Evolutionary conservation across 1,139 yeast genomes (phyloP).

Genomic region (Candida freyschussii): DNA sequence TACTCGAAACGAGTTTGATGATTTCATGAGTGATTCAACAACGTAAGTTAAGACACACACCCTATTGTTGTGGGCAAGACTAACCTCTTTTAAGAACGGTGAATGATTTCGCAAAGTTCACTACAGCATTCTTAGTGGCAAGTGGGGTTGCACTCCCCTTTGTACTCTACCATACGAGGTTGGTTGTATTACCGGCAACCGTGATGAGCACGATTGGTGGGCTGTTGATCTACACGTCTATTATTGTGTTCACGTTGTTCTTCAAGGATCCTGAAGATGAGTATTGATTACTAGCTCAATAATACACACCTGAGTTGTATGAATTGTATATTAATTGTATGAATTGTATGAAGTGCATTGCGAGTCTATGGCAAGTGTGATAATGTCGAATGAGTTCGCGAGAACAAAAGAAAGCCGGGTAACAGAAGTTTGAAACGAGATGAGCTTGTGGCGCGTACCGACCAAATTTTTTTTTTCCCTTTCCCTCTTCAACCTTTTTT

Average conservation of each 20-base stretch:
- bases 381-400: background rate
- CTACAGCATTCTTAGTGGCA: slow-evolving; percentile 62
- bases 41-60: slow-evolving; percentile 26
- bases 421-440: slow-evolving; percentile 1
- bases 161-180: slow-evolving; percentile 54
- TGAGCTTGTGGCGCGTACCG: background rate
- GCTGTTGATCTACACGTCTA: slow-evolving; percentile 62
- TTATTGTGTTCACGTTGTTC: slow-evolving; percentile 65
- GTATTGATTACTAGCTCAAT: slow-evolving; percentile 11
- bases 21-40: slow-evolving; percentile 58
- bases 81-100: no score
- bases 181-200: slow-evolving; percentile 55
- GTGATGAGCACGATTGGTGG: slow-evolving; percentile 70
- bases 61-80: no score
- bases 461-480: background rate
- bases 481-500: background rate
- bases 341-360: background rate
- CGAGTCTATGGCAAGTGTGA: background rate
- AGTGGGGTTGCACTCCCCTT: slow-evolving; percentile 67
- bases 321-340: no score
- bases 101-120: slow-evolving; percentile 54
- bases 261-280: slow-evolving; percentile 59
- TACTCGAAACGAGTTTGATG: slow-evolving; percentile 45
- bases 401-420: slow-evolving; percentile 1
- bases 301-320: background rate